Conservation (phyloP, 352 stramenopile genomes). For the Elongisporangium senticosum region DNA sequence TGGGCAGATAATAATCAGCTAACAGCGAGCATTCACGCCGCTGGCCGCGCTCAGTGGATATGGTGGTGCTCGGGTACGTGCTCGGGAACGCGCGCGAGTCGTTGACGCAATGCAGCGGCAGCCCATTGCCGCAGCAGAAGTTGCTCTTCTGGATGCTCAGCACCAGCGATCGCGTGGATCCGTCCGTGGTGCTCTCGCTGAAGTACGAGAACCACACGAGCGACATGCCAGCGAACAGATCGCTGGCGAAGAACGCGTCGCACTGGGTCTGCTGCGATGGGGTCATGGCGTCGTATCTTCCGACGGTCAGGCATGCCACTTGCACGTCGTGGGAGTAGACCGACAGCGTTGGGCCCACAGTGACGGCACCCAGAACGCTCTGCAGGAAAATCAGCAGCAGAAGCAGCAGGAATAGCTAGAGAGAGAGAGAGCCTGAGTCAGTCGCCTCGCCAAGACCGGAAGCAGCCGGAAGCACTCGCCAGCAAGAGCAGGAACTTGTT, state of each 20-base stretch:
- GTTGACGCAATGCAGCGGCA: constrained; percentile 39
- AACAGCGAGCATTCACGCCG: constrained; percentile 23
- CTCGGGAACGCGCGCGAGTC: constrained; percentile 44
- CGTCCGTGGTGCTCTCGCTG: constrained; percentile 29
- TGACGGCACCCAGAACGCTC: constrained; percentile 51
- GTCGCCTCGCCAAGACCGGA: neutral
- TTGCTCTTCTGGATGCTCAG: constrained; percentile 54
- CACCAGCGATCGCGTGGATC: constrained; percentile 46
- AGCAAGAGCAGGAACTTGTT: constrained; percentile 77
- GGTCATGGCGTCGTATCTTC: constrained; percentile 37
- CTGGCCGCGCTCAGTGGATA: constrained; percentile 17
- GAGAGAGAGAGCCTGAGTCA: neutral
- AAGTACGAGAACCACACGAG: constrained; percentile 79
- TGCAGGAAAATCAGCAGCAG: constrained; percentile 51
- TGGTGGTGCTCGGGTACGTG: constrained; percentile 27
- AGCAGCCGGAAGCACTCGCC: constrained; percentile 14
- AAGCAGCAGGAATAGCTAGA: constrained; percentile 41
- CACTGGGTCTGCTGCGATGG: constrained; percentile 28
- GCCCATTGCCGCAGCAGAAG: constrained; percentile 66
- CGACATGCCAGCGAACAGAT: constrained; percentile 53
- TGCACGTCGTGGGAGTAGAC: constrained; percentile 31
- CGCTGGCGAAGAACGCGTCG: constrained; percentile 44
- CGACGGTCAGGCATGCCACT: constrained; percentile 53
- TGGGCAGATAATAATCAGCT: constrained; percentile 27
- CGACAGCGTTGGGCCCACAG: constrained; percentile 26